Conservation (phyloP, 2,329 filamentous ascomycete species). For the Aspergillus floridensis region DNA sequence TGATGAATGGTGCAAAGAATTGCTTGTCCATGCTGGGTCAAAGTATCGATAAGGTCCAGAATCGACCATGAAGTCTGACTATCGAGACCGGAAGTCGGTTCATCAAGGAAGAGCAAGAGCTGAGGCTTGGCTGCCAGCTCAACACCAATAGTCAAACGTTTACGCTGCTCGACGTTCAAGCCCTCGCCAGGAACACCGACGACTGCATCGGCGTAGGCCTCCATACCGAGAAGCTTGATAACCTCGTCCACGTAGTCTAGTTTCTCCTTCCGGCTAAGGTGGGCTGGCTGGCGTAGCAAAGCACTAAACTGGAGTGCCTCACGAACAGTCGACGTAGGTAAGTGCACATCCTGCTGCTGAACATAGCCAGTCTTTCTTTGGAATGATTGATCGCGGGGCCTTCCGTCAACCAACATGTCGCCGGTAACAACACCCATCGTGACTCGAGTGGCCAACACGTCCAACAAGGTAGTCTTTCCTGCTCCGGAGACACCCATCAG, state of each 20-base stretch:
- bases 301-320: constrained; percentile 86
- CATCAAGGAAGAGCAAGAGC: constrained; percentile 84
- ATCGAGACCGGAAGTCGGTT: constrained; percentile 90
- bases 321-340: constrained; percentile 78
- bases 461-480: constrained; percentile 90
- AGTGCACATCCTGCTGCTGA: constrained; percentile 86
- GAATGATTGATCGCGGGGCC: constrained; percentile 72
- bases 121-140: constrained; percentile 89
- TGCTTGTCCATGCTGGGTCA: constrained; percentile 83
- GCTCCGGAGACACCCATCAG: constrained; percentile 88
- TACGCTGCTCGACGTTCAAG: constrained; percentile 61
- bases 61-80: constrained; percentile 93
- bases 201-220: constrained; percentile 81
- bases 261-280: constrained; percentile 70
- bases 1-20: constrained; percentile 97
- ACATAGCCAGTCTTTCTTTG: constrained; percentile 88
- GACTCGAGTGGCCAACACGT: constrained; percentile 78
- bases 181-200: constrained; percentile 88
- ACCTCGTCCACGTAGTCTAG: constrained; percentile 84
- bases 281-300: constrained; percentile 75
- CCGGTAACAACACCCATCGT: constrained; percentile 86
- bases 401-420: constrained; percentile 76
- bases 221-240: constrained; percentile 88
- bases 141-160: constrained; percentile 85
- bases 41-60: constrained; percentile 77